A percentile compares a stretch with the other conserved stretches of the same genome.
Conservation (phyloP, 148 eudicot species). For the Hydrangea macrophylla region DNA sequence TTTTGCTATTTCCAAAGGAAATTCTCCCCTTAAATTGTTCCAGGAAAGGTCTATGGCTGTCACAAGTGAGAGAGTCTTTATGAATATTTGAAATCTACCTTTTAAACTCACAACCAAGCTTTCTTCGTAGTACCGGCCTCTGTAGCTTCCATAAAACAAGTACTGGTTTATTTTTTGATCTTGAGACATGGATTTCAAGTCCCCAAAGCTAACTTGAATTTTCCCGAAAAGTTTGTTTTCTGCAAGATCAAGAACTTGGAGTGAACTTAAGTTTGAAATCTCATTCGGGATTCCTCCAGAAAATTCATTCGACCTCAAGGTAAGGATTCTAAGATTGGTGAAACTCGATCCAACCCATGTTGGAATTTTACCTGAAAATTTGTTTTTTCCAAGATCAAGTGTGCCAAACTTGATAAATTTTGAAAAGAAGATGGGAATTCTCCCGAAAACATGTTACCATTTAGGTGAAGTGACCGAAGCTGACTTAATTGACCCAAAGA, state of each 20-base stretch:
- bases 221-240: constrained; percentile 29
- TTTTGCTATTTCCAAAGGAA: constrained; percentile 34
- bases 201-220: constrained; percentile 28
- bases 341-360: constrained; percentile 23
- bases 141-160: constrained; percentile 20
- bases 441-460: constrained; percentile 27
- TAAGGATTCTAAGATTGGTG: constrained; percentile 27
- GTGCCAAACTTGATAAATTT: constrained; percentile 30
- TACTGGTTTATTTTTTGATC: constrained; percentile 17
- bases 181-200: constrained; percentile 26
- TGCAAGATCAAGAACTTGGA: constrained; percentile 41
- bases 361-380: constrained; percentile 26
- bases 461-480: constrained; percentile 33
- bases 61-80: constrained; percentile 33
- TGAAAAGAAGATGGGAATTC: constrained; percentile 25
- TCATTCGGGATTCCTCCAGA: constrained; percentile 25
- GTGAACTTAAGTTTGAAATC: constrained; percentile 24
- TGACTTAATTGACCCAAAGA: constrained; percentile 27
- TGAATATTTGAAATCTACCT: constrained; percentile 25
- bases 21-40: constrained; percentile 30
- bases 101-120: constrained; percentile 28
- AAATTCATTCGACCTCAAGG: constrained; percentile 27
- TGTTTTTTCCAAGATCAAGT: constrained; percentile 32
- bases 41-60: constrained; percentile 47
- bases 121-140: constrained; percentile 31